Base-by-base conservation (phyloP, 2,329 filamentous ascomycete genomes). In the Alternaria viburni region DNA sequence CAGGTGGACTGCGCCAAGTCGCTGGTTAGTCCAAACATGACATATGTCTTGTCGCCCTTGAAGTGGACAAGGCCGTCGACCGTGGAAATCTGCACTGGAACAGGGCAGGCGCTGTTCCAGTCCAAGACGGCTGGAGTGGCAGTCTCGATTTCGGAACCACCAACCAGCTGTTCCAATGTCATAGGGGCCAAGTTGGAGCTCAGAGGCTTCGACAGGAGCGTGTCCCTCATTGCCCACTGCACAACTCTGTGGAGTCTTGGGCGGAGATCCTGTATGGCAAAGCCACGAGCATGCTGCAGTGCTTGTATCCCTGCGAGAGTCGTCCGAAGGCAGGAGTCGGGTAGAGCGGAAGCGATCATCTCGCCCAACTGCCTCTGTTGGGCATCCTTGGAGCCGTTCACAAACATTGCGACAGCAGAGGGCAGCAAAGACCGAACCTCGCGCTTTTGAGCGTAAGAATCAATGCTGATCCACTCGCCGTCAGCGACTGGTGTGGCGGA, bases 1-100 rank as follows among this genome's bases (percentile, higher is more conserved):
- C 56, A 56, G 4, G 74, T 36, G 3, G 65, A 60, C 3, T 54
- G 46, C 3, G 72, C 72, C 12, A 77, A 30, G 5, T 71, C 73
- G 15, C 67, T 67, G 3, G 74, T 59, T 5, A 74, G 60, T 10
- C 74, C 74, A 19, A 70, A 47, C 8, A 77, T 36, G 2, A 72
- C 55, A 49, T 75, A 76, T 1, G 67, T 69, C 32, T 59, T 66
- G n/a, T 69, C 46, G 6, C 11, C 8, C 11, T 46, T 32, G 32
- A 57, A 62, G 15, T 41, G 36, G n/a, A 41, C 36, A 4, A 41
- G 36, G 36, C 36, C 36, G 36, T 41, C 36, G 36, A 41, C 36
- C 8, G 36, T 41, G 36, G 36, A 41, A 41, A 41, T 41, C n/a
- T 41, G 36, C 36, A 41, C 36, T 41, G 36, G 36, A n/a, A 41